phyloP scores from a whole-genome alignment of 306 rosid species.

The Citrullus mucosospermus region DNA sequence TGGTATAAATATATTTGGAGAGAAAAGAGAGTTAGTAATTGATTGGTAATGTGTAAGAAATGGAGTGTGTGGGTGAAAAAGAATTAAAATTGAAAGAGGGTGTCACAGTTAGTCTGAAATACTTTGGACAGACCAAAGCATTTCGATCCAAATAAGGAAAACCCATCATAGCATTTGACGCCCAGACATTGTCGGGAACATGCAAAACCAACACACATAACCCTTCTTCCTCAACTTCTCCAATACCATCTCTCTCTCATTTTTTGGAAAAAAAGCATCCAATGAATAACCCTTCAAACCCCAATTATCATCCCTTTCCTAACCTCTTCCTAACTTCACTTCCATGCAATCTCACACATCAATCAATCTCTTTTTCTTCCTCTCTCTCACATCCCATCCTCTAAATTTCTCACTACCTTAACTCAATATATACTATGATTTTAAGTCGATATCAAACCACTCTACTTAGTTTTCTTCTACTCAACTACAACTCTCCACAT shows the following conservation, averaged over 20 bases:
- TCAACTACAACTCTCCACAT: no score
- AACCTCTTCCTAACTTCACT: slow-evolving; percentile 5
- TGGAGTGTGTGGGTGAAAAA: slow-evolving; percentile 19
- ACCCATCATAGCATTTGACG: slow-evolving; percentile 55
- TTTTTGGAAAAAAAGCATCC: slow-evolving; percentile 29
- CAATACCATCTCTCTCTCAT: neutral
- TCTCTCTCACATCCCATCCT: no score
- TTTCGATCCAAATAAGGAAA: slow-evolving; percentile 45
- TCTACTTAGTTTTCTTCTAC: no score
- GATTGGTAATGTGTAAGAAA: neutral
- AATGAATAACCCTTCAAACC: slow-evolving; percentile 12
- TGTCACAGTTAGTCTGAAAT: slow-evolving; percentile 20
- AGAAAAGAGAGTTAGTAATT: no score
- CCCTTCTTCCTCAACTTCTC: neutral
- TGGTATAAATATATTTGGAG: no score
- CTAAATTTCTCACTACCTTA: no score
- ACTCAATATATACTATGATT: no score
- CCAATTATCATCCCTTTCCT: slow-evolving; percentile 23
- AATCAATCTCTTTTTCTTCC: neutral
- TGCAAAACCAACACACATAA: slow-evolving; percentile 53
- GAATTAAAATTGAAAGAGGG: slow-evolving; percentile 1
- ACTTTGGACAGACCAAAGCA: slow-evolving; percentile 20
- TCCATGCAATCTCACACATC: slow-evolving; percentile 3
- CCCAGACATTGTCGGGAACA: slow-evolving; percentile 85
- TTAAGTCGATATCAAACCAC: no score